Evolutionary conservation across 257 asterid species (phyloP), one percentile per base, ranked within the genome.

Genomic region (Cynanchum wilfordii): DNA sequence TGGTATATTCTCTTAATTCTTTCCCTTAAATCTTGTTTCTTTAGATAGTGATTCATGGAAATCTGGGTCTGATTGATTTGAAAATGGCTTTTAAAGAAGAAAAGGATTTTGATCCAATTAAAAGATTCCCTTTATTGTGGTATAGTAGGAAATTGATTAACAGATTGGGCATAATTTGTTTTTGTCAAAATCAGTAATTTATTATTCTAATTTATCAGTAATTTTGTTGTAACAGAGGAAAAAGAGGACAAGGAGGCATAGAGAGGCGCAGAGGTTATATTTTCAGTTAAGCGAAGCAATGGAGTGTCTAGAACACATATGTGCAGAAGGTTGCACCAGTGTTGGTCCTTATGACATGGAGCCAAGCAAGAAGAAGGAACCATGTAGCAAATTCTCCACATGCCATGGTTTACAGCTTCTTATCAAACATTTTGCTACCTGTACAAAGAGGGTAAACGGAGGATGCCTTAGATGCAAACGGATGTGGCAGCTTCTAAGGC

Each of bases 401-500:
- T 93, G 98, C 79, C 92, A 84, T 24, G 97, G 98, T 6, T 77
- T 93, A 57, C 97, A 93, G 83, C 92, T 88, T 76, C 80, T 89
- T 71, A 85, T 93, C 33, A 84, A 78, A 78, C 98, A 93, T 79
- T 93, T 91, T 10, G 96, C 96, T 58, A 70, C 80, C 29, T 93
- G 98, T 57, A 82, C 84, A 86, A 89, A 82, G 73, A 86, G 86
- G 82, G 92, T 84, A 0, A 89, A 89, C 11, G 97, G 97, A 15
- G 94, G 96, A 22, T 93, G 98, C 64, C 63, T 74, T 36, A 83
- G 89, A 40, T 93, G 97, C 79, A 88, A 82, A 25, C 73, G 97
- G 52, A 93, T 93, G 98, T 91, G 97, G 98, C 98, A 93, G 81
- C 93, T 93, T 45, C 84, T 93, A 56, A 69, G 82, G 69, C 54